Conservation (phyloP, 495 filamentous ascomycete species). For the Amphirosellinia nigrospora region DNA sequence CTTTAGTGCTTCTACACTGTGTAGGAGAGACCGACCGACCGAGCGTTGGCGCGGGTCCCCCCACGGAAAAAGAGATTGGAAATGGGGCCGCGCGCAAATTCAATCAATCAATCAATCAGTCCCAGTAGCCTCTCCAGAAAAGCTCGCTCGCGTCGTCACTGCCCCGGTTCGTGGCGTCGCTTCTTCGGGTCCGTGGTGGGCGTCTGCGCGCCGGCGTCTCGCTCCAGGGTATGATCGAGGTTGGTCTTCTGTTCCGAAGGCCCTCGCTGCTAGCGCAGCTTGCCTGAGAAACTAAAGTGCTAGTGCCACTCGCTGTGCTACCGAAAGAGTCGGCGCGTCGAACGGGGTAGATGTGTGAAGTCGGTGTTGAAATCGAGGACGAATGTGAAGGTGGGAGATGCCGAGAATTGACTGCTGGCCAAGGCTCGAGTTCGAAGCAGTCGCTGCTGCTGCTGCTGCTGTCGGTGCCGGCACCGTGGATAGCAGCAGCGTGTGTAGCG, state of each 20-base stretch:
- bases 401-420: conserved; percentile 17
- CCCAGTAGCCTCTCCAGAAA: conserved; percentile 37
- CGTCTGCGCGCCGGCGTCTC: background rate
- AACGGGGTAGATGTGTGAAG: conserved; percentile 10
- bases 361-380: conserved; percentile 3
- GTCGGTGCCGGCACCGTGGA: conserved; percentile 26
- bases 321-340: conserved; percentile 16
- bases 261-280: background rate
- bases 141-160: conserved; percentile 14
- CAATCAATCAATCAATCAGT: no score
- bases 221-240: background rate
- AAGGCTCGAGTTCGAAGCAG: conserved; percentile 30
- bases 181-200: conserved; percentile 10
- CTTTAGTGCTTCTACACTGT: background rate
- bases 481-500: conserved; percentile 2
- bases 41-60: background rate
- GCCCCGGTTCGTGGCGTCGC: background rate
- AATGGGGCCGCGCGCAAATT: no score
- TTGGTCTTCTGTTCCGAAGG: background rate
- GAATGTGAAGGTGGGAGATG: conserved; percentile 2
- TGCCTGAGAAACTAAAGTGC: background rate
- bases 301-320: background rate
- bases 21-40: background rate
- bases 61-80: background rate
- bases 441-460: conserved; percentile 1